These are phyloP conservation scores for Kazachstania africana DNA, from an alignment of 805 yeast genomes.

Conservation along the genomic window DNA sequence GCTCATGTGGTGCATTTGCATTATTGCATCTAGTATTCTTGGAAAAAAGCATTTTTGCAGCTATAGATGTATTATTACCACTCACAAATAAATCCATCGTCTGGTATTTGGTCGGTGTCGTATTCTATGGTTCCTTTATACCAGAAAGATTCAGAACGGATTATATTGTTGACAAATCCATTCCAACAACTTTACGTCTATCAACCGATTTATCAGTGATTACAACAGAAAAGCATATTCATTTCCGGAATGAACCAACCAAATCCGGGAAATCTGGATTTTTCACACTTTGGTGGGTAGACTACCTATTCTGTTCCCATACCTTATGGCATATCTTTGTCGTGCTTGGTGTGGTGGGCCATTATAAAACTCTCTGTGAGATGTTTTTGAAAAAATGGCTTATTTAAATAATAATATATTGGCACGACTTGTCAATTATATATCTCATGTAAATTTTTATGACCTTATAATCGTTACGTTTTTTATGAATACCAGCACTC, in stretches of 20 bases:
- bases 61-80: constrained; percentile 46
- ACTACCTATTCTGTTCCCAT: constrained; percentile 65
- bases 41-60: too few species aligned
- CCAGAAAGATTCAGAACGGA: constrained; percentile 85
- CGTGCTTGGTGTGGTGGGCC: constrained; percentile 79
- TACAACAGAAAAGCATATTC: constrained; percentile 22
- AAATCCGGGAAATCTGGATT: constrained; percentile 16
- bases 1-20: constrained; percentile 63
- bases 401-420: too few species aligned
- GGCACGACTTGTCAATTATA: too few species aligned
- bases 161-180: constrained; percentile 38
- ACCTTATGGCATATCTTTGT: constrained; percentile 93
- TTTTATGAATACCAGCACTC: too few species aligned
- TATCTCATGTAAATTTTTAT: too few species aligned
- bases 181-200: constrained; percentile 28
- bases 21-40: constrained; percentile 39
- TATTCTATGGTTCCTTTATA: constrained; percentile 73
- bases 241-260: constrained; percentile 34
- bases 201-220: constrained; percentile 22
- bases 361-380: constrained; percentile 65
- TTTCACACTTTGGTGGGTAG: constrained; percentile 72
- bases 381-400: constrained; percentile 42
- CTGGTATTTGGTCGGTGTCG: constrained; percentile 74
- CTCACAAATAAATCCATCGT: constrained; percentile 50
- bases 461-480: too few species aligned